Base-by-base conservation (phyloP, 192 early-diverging fungal genomes). In the Bifiguratus adelaidae region DNA sequence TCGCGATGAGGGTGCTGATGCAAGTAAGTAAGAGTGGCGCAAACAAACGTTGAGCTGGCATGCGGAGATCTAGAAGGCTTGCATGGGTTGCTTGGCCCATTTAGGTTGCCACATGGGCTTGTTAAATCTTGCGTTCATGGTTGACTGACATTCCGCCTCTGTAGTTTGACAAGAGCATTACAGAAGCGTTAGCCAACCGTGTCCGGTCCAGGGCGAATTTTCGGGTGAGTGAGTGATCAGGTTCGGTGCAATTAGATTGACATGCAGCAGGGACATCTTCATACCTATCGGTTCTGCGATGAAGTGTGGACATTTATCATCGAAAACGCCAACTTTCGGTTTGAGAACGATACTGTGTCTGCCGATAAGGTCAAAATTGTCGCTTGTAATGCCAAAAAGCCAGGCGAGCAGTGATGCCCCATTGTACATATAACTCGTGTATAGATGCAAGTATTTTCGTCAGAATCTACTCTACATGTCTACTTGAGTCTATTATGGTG, bases 291-390 rank as follows among this genome's bases (percentile, higher is more conserved):
- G 35, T 92, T 89, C 44, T 87, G 92, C 56, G 96, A 99, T 55
- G 96, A 99, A 48, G 94, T 99, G 19, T 99, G 92, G 92, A 96
- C 94, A 1, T 95, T 99, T 71, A 78, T 94, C 26, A 78, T 93
- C 41, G 80, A 86, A 25, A 74, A 81, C 30, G 81, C 88, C 21
- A 85, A 71, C n/a, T 89, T 97, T 60, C 78, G 82, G 34, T 81
- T 96, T 48, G 96, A 97, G 21, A 68, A 80, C 43, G 94, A 94
- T 20, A 68, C 55, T 8, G 70, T 92, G 1, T 67, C 71, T 1
- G 83, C 83, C 16, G 89, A 96, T 43, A 90, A 91, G 60, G 81
- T 96, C 61, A 97, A 96, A 57, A 81, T 99, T 50, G 90, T 98
- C 34, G 91, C 95, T 1, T 97, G 95, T 49, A 90, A 83, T 56